phyloP scores from a whole-genome alignment of 306 rosid species.

The Vicia villosa region DNA sequence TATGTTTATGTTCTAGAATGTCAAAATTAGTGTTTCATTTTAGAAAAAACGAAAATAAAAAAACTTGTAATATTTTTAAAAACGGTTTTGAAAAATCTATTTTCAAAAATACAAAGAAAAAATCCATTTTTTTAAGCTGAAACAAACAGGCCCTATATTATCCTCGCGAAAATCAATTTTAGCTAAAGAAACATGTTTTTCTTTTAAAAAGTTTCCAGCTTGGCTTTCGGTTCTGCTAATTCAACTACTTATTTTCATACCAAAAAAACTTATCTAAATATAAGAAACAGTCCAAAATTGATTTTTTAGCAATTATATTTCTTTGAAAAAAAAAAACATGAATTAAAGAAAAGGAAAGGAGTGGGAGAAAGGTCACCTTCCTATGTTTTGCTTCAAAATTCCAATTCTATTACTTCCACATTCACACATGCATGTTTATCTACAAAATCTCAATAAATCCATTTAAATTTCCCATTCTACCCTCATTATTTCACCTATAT shows the following conservation, averaged over 20 bases:
- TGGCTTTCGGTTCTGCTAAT: conserved; percentile 1
- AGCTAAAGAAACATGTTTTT: background rate
- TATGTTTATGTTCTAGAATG: too few species aligned
- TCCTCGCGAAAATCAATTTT: background rate
- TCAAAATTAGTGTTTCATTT: too few species aligned
- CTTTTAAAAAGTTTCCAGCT: background rate
- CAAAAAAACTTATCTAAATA: background rate
- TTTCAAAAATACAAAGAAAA: too few species aligned
- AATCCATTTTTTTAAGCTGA: too few species aligned
- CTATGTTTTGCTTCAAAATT: conserved; percentile 75
- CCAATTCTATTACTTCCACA: conserved; percentile 60
- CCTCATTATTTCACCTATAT: conserved; percentile 35
- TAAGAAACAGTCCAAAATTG: background rate
- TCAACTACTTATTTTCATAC: background rate
- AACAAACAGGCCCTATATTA: too few species aligned
- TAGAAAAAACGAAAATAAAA: too few species aligned
- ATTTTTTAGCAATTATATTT: background rate
- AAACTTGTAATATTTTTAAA: too few species aligned
- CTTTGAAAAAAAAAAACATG: background rate
- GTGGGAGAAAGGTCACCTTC: conserved; percentile 93
- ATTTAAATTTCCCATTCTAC: conserved; percentile 41
- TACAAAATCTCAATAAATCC: conserved; percentile 36
- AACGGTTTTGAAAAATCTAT: too few species aligned
- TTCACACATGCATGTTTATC: conserved; percentile 46
- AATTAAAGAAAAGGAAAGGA: conserved; percentile 3